Percentiles rank a stretch among this genome's conserved stretches.
These are phyloP conservation scores for Kuraishia floccosa DNA, from an alignment of 805 yeast species.

Conservation along the genomic window DNA sequence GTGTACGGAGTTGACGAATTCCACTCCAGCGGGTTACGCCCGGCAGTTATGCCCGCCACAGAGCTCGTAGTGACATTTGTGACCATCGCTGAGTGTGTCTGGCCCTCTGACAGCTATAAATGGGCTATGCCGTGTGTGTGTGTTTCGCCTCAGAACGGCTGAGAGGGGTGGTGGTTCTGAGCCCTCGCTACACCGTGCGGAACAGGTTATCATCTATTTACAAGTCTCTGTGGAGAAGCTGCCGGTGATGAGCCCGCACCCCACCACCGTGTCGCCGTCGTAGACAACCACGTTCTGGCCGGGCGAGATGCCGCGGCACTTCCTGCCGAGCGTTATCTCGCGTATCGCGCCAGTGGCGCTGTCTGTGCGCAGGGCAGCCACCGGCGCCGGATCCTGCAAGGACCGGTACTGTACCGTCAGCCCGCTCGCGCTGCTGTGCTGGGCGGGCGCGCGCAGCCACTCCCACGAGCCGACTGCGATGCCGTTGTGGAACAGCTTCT, in stretches of 20 bases:
- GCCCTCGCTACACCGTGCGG: too few relatives aligned
- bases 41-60: slow-evolving; percentile 66
- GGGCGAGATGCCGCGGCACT: slow-evolving; percentile 70
- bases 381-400: slow-evolving; percentile 44
- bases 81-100: too few relatives aligned
- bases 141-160: too few relatives aligned
- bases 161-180: too few relatives aligned
- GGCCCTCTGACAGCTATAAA: too few relatives aligned
- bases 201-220: too few relatives aligned
- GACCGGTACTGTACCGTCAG: slow-evolving; percentile 62
- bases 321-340: slow-evolving; percentile 26
- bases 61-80: too few relatives aligned
- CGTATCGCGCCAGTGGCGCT: slow-evolving; percentile 16
- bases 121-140: too few relatives aligned
- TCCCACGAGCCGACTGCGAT: slow-evolving; percentile 33
- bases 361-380: slow-evolving; percentile 12
- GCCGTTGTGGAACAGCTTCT: slow-evolving; percentile 34
- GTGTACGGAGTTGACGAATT: slow-evolving; percentile 50
- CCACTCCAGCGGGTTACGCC: slow-evolving; percentile 58
- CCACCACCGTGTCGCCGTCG: slow-evolving; percentile 53
- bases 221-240: too few relatives aligned
- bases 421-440: slow-evolving; percentile 6
- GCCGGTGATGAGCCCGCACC: slow-evolving; percentile 49
- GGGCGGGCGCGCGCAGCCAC: slow-evolving; percentile 27
- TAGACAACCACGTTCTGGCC: slow-evolving; percentile 83